Evolutionary conservation across 768 basidiomycete genomes (phyloP).

Genomic region (Rhodotorula toruloides): DNA sequence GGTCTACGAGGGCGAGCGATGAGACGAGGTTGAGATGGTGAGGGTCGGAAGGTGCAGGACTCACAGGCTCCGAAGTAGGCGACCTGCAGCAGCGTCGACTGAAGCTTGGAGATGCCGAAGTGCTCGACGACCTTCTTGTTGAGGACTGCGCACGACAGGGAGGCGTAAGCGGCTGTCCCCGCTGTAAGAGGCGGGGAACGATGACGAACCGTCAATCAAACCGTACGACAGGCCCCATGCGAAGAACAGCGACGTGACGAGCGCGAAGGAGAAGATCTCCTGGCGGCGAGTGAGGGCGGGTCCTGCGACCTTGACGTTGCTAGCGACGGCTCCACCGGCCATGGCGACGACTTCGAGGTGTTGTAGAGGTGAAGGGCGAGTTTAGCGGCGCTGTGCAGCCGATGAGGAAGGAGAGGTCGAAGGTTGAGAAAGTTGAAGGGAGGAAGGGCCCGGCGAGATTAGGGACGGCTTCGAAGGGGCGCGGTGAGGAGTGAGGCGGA

Average conservation of each 20-base stretch:
- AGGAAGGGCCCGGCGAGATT: too few relatives aligned
- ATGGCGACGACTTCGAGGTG: conserved; percentile 52
- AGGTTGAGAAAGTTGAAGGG: too few relatives aligned
- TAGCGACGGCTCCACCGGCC: conserved; percentile 44
- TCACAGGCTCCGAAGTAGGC: conserved; percentile 51
- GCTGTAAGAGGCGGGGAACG: not conserved
- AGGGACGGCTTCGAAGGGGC: too few relatives aligned
- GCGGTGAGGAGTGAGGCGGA: too few relatives aligned
- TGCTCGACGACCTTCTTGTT: conserved; percentile 1
- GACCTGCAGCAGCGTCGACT: conserved; percentile 68
- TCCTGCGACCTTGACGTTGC: conserved; percentile 50
- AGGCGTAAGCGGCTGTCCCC: too few relatives aligned
- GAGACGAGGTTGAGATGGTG: conserved; percentile 55
- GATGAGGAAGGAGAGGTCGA: not conserved
- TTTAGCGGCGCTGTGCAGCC: not conserved
- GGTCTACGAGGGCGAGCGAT: conserved; percentile 58
- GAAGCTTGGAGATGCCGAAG: conserved; percentile 58
- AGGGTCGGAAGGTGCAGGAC: too few relatives aligned
- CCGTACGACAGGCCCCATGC: conserved; percentile 31
- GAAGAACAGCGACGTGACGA: conserved; percentile 72
- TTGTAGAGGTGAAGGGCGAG: conserved; percentile 51
- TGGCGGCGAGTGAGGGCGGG: conserved; percentile 48
- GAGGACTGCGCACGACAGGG: not conserved
- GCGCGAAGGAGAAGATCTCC: conserved; percentile 55
- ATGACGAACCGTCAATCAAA: too few relatives aligned